These are phyloP conservation scores for Cryphonectria parasitica DNA, from an alignment of 2,329 filamentous ascomycete genomes.

Conservation along the genomic window DNA sequence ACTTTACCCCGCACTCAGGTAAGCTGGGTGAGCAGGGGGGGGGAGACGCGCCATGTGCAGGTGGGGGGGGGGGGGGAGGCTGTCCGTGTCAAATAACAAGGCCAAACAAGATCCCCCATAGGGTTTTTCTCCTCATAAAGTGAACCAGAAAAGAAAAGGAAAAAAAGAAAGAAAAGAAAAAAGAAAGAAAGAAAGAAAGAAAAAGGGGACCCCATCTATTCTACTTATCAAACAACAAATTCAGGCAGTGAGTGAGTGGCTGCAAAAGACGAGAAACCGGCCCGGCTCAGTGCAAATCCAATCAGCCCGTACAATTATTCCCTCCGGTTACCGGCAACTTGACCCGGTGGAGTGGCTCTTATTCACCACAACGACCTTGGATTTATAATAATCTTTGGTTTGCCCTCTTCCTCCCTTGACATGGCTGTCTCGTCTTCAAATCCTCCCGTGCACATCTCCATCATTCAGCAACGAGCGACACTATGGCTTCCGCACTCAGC, in stretches of 20 bases:
- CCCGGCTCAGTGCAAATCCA: neutral
- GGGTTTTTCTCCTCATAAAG: neutral
- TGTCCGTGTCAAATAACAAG: neutral
- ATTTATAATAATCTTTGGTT: neutral
- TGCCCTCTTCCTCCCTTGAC: neutral
- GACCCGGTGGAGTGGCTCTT: neutral
- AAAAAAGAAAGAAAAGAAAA: too few relatives aligned
- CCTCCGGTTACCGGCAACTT: neutral
- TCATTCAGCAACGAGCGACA: slow-evolving; percentile 25
- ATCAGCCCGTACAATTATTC: neutral
- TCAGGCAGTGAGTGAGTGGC: too few relatives aligned
- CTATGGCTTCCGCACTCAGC: slow-evolving; percentile 51
- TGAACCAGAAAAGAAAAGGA: too few relatives aligned
- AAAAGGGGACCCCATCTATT: neutral
- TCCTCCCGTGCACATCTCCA: neutral
- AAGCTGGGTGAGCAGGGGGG: neutral
- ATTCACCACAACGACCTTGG: neutral
- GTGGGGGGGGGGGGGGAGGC: too few relatives aligned
- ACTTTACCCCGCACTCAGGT: neutral
- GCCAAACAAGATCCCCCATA: neutral
- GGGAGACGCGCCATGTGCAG: too few relatives aligned
- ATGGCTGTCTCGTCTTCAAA: neutral
- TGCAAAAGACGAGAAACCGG: neutral
- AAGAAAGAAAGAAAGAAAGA: too few relatives aligned
- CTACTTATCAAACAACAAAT: neutral